Evolutionary conservation across 179 eudicot genomes (phyloP), one percentile per base, ranked within the genome.

Genomic region (Pouteria campechiana): DNA sequence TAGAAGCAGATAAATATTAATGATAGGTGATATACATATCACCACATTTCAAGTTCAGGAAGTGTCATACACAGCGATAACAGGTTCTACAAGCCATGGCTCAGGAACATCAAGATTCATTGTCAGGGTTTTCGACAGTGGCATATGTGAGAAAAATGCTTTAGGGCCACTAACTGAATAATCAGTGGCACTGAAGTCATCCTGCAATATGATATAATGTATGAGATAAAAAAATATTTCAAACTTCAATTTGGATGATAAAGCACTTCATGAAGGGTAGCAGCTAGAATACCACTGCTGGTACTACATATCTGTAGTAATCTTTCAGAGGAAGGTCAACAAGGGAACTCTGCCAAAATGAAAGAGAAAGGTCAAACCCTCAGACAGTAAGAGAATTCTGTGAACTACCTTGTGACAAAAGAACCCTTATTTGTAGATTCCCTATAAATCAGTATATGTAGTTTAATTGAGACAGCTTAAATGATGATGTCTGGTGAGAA

Each of bases 71-170:
- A 89, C 62, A 23, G 97, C 97, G 67, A 86, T 60, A 41, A 89
- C 76, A 52, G 97, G 93, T 61, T 89, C 93, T 53, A 89, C 95
- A 52, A 89, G 95, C 97, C 97, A 89, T 37, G 95, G 83, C 61
- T 86, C 97, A 44, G 97, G 97, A 39, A 89, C 97, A 70, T 89
- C 97, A 66, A 89, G 93, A 78, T 85, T 89, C 97, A 89, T 89
- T 52, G 97, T 89, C 45, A 89, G 79, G n/a, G 97, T 89, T 58
- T 89, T 86, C 12, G 93, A 74, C 22, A 81, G 67, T 25, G 97
- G 97, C 97, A 89, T 89, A 54, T 89, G 85, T 31, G 97, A 89
- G 54, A 89, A 85, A 65, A 89, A 79, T 43, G 97, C 97, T 72
- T 81, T 89, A 11, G 95, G 97, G 44, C 97, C 97, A 68, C 70